phyloP scores from a whole-genome alignment of 2,329 filamentous ascomycete genomes.

The Cephalotrichum gorgonifer region DNA sequence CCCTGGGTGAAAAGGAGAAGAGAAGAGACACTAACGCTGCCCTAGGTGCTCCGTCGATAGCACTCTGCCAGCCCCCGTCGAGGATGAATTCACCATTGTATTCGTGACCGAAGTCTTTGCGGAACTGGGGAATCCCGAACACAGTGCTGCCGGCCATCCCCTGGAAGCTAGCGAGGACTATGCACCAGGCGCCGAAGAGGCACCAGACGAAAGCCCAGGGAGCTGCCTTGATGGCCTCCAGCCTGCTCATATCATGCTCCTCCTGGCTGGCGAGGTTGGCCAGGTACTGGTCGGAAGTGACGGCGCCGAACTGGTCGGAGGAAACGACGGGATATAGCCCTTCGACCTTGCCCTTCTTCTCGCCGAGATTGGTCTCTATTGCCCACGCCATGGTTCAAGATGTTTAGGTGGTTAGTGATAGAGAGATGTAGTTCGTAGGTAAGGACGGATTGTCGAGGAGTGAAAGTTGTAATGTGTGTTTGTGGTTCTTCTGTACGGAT shows the following conservation, averaged over 20 bases:
- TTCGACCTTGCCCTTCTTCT: too few relatives aligned
- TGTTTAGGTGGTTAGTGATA: too few relatives aligned
- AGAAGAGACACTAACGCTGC: constrained; percentile 16
- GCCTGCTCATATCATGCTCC: constrained; percentile 14
- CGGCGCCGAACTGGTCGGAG: constrained; percentile 8
- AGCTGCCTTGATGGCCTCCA: constrained; percentile 14
- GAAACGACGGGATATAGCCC: background rate
- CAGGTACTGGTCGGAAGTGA: constrained; percentile 1
- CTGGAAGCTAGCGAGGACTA: constrained; percentile 28
- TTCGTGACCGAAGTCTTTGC: constrained; percentile 24
- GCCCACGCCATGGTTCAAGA: too few relatives aligned
- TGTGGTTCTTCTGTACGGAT: too few relatives aligned
- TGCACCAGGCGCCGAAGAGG: constrained; percentile 26
- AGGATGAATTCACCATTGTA: constrained; percentile 11
- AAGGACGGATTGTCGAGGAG: too few relatives aligned
- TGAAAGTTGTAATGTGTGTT: too few relatives aligned
- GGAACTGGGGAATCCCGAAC: constrained; percentile 31
- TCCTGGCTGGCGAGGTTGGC: constrained; percentile 12
- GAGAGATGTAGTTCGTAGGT: too few relatives aligned
- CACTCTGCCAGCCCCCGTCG: constrained; percentile 30
- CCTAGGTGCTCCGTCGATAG: constrained; percentile 29
- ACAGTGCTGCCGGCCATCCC: constrained; percentile 27
- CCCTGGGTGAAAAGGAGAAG: background rate
- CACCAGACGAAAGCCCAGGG: constrained; percentile 20
- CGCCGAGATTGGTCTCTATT: too few relatives aligned